Conservation (phyloP, 169 alveolate species). For the Plasmodium cynomolgi region DNA sequence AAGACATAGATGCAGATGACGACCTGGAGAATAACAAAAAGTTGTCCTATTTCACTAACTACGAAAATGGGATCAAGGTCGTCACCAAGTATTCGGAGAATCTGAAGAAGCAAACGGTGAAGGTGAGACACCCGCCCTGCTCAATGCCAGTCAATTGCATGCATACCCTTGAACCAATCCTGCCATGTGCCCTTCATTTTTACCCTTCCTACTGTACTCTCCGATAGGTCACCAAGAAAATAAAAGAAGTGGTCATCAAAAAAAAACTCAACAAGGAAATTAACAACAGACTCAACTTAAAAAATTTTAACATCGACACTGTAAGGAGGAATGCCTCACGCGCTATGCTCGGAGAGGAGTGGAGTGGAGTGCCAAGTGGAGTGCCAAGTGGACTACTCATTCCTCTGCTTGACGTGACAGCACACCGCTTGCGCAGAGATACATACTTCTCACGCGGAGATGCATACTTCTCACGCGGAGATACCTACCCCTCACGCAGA, state of each 20-base stretch:
- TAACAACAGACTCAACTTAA: conserved; percentile 76
- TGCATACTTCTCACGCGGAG: too few relatives aligned
- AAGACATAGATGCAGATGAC: conserved; percentile 87
- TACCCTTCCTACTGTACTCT: neutral
- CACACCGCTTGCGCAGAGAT: conserved; percentile 72
- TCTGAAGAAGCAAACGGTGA: conserved; percentile 85
- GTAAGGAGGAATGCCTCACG: too few relatives aligned
- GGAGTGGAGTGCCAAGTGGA: neutral
- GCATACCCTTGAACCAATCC: neutral
- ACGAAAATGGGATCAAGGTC: conserved; percentile 84
- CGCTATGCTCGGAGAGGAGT: conserved; percentile 28
- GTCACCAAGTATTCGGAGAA: conserved; percentile 84
- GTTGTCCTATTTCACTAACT: conserved; percentile 79
- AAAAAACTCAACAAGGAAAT: conserved; percentile 80
- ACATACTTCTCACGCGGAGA: too few relatives aligned
- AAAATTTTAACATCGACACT: conserved; percentile 77
- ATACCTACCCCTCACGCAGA: too few relatives aligned
- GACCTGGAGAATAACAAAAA: conserved; percentile 81
- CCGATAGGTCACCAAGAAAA: conserved; percentile 82
- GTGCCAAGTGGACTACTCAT: neutral
- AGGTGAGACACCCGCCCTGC: conserved; percentile 57
- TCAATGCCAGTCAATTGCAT: neutral
- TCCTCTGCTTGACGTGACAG: neutral
- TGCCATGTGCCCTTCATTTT: neutral
- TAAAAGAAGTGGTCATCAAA: conserved; percentile 80